Evolutionary conservation across 2,329 filamentous ascomycete species (phyloP).

Genomic region (Aureobasidium mangrovei): DNA sequence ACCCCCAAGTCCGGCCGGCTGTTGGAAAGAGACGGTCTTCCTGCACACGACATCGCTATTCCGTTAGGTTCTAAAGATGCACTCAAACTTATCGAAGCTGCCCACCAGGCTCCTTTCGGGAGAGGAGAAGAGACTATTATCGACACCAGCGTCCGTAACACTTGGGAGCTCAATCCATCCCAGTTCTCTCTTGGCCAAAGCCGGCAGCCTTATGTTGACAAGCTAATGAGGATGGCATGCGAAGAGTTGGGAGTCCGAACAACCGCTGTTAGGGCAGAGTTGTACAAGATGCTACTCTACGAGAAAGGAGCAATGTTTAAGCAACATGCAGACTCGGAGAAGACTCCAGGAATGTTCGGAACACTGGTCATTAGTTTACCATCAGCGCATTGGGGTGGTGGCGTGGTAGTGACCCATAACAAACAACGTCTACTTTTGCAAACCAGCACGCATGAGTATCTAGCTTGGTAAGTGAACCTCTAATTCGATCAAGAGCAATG

Average conservation of each 20-base stretch:
- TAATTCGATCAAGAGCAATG: neutral
- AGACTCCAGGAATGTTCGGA: constrained; percentile 20
- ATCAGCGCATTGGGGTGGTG: constrained; percentile 19
- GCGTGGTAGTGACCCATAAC: constrained; percentile 15
- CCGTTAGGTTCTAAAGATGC: constrained; percentile 13
- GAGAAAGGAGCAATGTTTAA: constrained; percentile 21
- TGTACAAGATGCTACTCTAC: constrained; percentile 21
- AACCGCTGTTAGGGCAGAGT: constrained; percentile 15
- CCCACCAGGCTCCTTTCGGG: constrained; percentile 25
- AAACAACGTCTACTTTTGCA: constrained; percentile 20
- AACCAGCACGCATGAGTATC: constrained; percentile 25
- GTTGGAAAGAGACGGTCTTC: neutral
- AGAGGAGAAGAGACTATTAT: constrained; percentile 25
- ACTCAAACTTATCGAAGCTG: constrained; percentile 17
- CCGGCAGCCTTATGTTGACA: constrained; percentile 20
- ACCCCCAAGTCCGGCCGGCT: neutral
- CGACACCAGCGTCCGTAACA: constrained; percentile 24
- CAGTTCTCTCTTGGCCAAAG: constrained; percentile 16
- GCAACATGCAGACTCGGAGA: constrained; percentile 18
- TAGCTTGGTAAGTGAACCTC: constrained; percentile 24
- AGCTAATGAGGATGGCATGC: constrained; percentile 15
- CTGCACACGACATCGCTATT: constrained; percentile 7
- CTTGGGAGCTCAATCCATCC: constrained; percentile 25
- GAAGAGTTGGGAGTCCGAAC: constrained; percentile 14
- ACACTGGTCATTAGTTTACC: constrained; percentile 20